A percentile compares a stretch with the other conserved stretches of the same genome.
Conservation (phyloP, 2,329 filamentous ascomycete genomes). For the Clonostachys chloroleuca region DNA sequence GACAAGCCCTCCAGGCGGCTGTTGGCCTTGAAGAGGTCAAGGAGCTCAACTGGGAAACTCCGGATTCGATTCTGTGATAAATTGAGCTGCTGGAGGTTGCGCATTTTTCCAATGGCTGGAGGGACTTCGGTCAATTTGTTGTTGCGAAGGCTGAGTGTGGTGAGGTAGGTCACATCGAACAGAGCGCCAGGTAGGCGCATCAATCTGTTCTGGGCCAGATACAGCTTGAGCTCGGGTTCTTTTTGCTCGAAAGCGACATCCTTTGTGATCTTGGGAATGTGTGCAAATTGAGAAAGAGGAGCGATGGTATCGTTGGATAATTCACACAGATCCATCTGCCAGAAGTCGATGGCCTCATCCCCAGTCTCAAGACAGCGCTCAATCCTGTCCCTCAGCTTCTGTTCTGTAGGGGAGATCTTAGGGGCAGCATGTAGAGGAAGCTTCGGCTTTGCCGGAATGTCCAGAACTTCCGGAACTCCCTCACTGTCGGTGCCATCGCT, state of each 20-base stretch:
- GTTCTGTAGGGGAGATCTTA: constrained; percentile 33
- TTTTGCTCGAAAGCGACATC: constrained; percentile 56
- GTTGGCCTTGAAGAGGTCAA: constrained; percentile 44
- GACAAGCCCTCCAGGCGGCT: constrained; percentile 46
- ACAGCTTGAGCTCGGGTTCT: constrained; percentile 56
- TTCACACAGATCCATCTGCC: constrained; percentile 46
- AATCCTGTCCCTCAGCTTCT: constrained; percentile 38
- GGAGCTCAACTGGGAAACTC: constrained; percentile 58
- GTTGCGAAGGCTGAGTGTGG: constrained; percentile 60
- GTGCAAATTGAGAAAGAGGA: constrained; percentile 49
- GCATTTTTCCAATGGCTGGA: constrained; percentile 50
- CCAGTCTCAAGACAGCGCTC: constrained; percentile 52
- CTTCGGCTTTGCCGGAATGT: constrained; percentile 16
- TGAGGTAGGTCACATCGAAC: constrained; percentile 57
- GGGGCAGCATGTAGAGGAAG: constrained; percentile 23
- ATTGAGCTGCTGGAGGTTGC: constrained; percentile 58
- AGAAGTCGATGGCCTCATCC: constrained; percentile 56
- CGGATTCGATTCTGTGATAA: constrained; percentile 59
- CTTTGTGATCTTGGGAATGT: constrained; percentile 47
- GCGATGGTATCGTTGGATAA: constrained; percentile 54
- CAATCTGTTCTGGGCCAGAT: constrained; percentile 56
- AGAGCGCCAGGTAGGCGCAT: constrained; percentile 51
- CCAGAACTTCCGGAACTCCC: constrained; percentile 10
- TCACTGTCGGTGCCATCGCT: constrained; percentile 50
- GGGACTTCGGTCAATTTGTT: constrained; percentile 61